Evolutionary conservation across 306 rosid genomes (phyloP), one percentile per base, ranked within the genome.

Genomic region (Senna siamea): DNA sequence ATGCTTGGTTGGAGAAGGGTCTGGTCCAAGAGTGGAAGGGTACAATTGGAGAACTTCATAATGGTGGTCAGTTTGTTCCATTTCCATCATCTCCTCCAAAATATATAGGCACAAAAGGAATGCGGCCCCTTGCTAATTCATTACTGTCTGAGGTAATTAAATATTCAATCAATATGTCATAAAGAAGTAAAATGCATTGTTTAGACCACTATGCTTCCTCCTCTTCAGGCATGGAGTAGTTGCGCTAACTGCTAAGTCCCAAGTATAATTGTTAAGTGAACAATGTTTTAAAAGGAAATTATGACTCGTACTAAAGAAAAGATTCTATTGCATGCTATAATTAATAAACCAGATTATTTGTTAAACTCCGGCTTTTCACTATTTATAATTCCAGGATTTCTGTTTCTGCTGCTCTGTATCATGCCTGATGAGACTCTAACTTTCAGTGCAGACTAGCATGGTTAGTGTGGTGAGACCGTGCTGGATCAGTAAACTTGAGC

Each of bases 401-500:
- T 67, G 28, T 76, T 66, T 74, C 70, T 69, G 54, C 60, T 38
- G 52, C 38, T 52, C 19, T 13, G 9, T 70, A 18, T 57, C 58
- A 48, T 76, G 40, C 73, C 75, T 77, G 73, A 70, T 69, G 26
- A 69, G 70, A 80, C 68, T 79, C 65, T 70, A 17, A 67, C 23
- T 66, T 37, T 71, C 32, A 40, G 66, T 81, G 87, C 88, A 93
- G 98, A 67, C 88, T 73, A 7, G 54, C 69, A n/a, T 80, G 91
- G 87, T 89, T 78, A 80, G 77, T 77, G 92, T 93, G 80, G 85
- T 76, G 78, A 87, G 98, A 62, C 94, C 96, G 0, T 80, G 96
- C 87, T 93, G 97, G 97, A 86, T 89, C 48, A 93, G 97, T 76
- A 88, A 93, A 78, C 70, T 93, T 43, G 96, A 91, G 85, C 98